phyloP scores from a whole-genome alignment of 176 grass and related monocot species.

The Eragrostis nindensis region DNA sequence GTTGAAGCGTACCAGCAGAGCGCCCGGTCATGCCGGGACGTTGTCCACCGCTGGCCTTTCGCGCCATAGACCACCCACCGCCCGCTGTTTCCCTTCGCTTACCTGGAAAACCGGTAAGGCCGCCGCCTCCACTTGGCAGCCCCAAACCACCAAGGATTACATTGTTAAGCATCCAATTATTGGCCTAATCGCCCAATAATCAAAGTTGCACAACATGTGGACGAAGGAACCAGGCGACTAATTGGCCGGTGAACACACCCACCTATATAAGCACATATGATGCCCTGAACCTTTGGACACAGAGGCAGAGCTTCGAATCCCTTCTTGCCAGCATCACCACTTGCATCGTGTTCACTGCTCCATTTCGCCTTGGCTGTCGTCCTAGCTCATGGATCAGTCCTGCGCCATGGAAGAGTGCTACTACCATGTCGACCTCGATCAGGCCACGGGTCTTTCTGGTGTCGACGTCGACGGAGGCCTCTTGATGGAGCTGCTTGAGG shows the following conservation, averaged over 20 bases:
- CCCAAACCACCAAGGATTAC: not conserved
- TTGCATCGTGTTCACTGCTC: not conserved
- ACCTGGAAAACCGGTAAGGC: not conserved
- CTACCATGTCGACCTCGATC: not conserved
- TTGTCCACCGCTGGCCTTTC: not conserved
- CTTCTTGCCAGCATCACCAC: not conserved
- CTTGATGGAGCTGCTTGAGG: constrained; percentile 61
- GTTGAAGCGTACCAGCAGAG: constrained; percentile 2
- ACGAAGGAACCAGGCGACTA: not conserved
- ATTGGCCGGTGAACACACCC: not conserved
- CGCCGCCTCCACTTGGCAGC: not conserved
- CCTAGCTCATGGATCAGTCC: constrained; percentile 15
- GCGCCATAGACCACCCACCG: not conserved
- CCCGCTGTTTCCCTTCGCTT: not conserved
- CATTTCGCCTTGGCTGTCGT: not conserved
- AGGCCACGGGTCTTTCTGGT: constrained; percentile 8
- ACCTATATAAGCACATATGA: not conserved
- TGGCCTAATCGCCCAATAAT: not conserved
- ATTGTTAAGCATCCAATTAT: not conserved
- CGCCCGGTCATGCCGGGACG: not conserved
- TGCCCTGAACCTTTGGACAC: not conserved
- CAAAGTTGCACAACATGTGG: not conserved
- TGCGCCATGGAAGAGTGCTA: not conserved
- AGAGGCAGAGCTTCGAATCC: not conserved
- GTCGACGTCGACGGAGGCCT: constrained; percentile 22